A percentile compares a stretch with the other conserved stretches of the same genome.
Evolutionary conservation across 352 stramenopile genomes (phyloP).

Genomic region (Elongisporangium prolatum): DNA sequence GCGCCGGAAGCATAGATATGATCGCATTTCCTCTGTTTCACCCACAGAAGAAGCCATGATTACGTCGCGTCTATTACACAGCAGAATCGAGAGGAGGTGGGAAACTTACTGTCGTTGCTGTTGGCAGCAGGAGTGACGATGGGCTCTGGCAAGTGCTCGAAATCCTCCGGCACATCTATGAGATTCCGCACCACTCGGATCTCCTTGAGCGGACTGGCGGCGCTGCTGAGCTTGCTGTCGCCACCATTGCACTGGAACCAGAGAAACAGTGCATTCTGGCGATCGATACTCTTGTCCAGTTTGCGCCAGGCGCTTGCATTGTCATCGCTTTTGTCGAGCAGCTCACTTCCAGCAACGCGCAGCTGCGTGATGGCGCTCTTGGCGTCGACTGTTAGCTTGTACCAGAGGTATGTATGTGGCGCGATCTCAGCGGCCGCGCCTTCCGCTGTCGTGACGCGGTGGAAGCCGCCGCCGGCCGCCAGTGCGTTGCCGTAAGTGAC

Average conservation of each 20-base stretch:
- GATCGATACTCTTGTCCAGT: constrained; percentile 76
- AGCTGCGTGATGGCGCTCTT: constrained; percentile 47
- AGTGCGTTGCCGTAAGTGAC: constrained; percentile 87
- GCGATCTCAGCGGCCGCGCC: constrained; percentile 74
- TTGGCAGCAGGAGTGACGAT: constrained; percentile 32
- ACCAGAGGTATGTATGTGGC: constrained; percentile 84
- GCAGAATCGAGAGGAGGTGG: background rate
- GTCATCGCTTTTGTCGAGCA: constrained; percentile 5
- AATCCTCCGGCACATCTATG: constrained; percentile 64
- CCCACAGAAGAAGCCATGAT: constrained; percentile 4
- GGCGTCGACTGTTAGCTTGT: constrained; percentile 30
- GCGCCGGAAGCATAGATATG: constrained; percentile 70
- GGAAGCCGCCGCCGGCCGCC: constrained; percentile 68
- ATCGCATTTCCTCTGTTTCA: constrained; percentile 41
- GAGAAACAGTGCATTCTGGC: constrained; percentile 47
- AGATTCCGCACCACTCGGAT: constrained; percentile 68
- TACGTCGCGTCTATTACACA: background rate
- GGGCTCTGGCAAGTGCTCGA: constrained; percentile 44
- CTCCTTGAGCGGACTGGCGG: constrained; percentile 58
- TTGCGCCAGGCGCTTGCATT: constrained; percentile 32
- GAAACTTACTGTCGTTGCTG: constrained; percentile 26
- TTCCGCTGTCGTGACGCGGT: constrained; percentile 75
- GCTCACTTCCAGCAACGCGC: constrained; percentile 29
- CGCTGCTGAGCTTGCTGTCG: constrained; percentile 8
- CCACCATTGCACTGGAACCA: constrained; percentile 45